phyloP scores from a whole-genome alignment of 768 basidiomycete genomes.

The Melanogaster broomeanus region DNA sequence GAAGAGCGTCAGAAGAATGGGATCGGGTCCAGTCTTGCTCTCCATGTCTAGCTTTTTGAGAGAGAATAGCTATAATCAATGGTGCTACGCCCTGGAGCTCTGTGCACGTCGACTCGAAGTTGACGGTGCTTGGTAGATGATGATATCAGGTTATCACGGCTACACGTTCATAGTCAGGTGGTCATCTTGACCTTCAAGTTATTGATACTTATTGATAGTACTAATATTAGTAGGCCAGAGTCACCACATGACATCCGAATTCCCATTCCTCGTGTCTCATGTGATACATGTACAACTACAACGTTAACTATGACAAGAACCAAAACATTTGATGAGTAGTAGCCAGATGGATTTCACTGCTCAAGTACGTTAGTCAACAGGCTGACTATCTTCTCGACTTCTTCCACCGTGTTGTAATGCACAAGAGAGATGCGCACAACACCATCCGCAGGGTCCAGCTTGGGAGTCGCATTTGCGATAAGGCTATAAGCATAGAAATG shows the following conservation, averaged over 20 bases:
- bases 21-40: conserved; percentile 58
- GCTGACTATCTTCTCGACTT: conserved; percentile 61
- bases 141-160: no score
- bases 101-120: not conserved
- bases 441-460: conserved; percentile 60
- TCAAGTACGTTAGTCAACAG: conserved; percentile 53
- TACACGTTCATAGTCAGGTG: no score
- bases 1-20: conserved; percentile 87
- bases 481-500: conserved; percentile 78
- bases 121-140: no score
- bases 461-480: conserved; percentile 52
- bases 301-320: not conserved
- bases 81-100: not conserved
- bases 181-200: no score
- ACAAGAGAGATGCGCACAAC: conserved; percentile 77
- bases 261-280: no score
- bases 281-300: no score
- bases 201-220: no score
- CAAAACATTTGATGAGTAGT: not conserved
- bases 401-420: conserved; percentile 77
- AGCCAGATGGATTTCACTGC: not conserved
- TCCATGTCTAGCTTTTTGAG: conserved; percentile 11
- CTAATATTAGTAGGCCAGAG: no score
- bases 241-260: no score
- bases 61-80: not conserved